Base-by-base conservation (phyloP, 2,329 filamentous ascomycete species). In the Penicillium palitans region DNA sequence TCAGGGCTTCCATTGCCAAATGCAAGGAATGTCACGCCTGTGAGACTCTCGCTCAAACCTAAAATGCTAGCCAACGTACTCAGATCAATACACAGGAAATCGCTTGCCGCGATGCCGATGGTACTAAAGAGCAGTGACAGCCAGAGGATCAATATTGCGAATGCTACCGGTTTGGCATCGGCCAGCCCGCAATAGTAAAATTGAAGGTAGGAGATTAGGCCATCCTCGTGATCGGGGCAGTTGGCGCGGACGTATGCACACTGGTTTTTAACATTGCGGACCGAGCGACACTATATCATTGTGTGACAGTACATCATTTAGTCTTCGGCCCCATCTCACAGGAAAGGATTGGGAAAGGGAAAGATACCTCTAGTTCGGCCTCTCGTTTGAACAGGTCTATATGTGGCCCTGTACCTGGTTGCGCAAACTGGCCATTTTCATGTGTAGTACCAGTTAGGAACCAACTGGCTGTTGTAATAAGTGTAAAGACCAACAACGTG, bases 1-100 rank as follows among this genome's bases (percentile, higher is more conserved):
- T 99, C 95, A 2, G 95, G 95, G 61, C 93, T 98, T 52, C 95
- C 95, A 79, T 99, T 99, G 64, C 95, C 95, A 76, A 99, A 96
- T 9, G 95, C 95, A 52, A 99, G 79, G 69, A 99, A 96, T 0
- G 95, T 99, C 29, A 99, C 96, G 37, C 95, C 95, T 0, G 95
- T 92, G 76, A 99, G 83, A 74, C 91, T 98, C 79, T 99, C 93
- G 74, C 93, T 97, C 80, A 99, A 88, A 21, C 93, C 93, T 29
- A 98, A 82, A 52, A 97, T 86, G 57, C 84, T 88, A 24, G 95
- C 88, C 67, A 99, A 95, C 13, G 95, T 98, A 75, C 90, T 95
- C 35, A 99, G 83, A 71, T 99, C 96, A 78, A 98, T 87, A 77
- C 93, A 98, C 78, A 99, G 95, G 80, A 99, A 99, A 78, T 99